These are phyloP conservation scores for Saccharomycopsis crataegensis DNA, from an alignment of 1,139 yeast species.

Conservation along the genomic window DNA sequence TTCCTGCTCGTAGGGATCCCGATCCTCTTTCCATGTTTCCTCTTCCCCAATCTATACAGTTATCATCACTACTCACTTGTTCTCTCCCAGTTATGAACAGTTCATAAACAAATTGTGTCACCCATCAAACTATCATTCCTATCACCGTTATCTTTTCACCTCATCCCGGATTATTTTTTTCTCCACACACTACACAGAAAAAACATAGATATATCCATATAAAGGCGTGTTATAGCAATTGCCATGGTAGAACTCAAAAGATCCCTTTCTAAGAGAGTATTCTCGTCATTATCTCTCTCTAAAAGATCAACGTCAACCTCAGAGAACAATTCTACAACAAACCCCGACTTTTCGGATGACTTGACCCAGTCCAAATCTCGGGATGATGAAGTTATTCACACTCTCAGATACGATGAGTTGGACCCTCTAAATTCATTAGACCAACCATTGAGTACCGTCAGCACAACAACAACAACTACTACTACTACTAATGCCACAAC, in stretches of 20 bases:
- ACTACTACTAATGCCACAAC: background rate
- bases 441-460: background rate
- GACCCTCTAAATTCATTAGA: background rate
- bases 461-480: background rate
- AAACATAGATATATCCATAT: background rate
- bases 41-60: too few relatives aligned
- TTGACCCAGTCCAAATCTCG: background rate
- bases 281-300: background rate
- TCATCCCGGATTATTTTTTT: background rate
- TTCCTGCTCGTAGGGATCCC: too few relatives aligned
- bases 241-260: constrained; percentile 6
- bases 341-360: background rate
- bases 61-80: too few relatives aligned
- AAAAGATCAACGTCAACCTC: background rate
- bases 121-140: background rate
- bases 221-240: background rate
- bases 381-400: background rate
- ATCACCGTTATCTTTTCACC: background rate
- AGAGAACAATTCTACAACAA: background rate
- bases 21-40: too few relatives aligned
- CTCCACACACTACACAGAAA: background rate
- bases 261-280: constrained; percentile 7
- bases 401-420: constrained; percentile 8
- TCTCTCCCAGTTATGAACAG: background rate
- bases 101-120: background rate